Percentiles rank a stretch among this genome's conserved stretches.
Evolutionary conservation across 108 stramenopile genomes (phyloP).

Genomic region (Cyclostephanos tholiformis): DNA sequence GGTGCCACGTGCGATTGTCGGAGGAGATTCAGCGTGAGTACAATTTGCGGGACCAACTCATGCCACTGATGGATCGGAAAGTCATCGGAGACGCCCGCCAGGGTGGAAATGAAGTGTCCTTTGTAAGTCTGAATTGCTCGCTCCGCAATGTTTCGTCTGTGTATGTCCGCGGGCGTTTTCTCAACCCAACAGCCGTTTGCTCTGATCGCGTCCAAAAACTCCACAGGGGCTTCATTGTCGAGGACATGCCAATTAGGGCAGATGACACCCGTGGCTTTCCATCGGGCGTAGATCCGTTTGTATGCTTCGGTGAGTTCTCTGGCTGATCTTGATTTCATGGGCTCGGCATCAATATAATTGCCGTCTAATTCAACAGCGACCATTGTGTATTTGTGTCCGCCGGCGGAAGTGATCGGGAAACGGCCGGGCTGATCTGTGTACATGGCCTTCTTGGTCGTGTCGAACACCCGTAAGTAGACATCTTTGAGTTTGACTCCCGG

Average conservation of each 20-base stretch:
- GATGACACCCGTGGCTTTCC: neutral
- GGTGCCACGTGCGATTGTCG: conserved; percentile 41
- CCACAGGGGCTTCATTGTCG: neutral
- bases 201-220: neutral
- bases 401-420: conserved; percentile 5
- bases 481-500: no score
- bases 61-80: no score
- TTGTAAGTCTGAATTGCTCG: conserved; percentile 54
- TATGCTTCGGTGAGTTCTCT: conserved; percentile 6
- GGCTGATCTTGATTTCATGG: neutral
- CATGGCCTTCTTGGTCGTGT: neutral
- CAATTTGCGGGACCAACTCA: no score
- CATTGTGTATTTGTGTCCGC: conserved; percentile 20
- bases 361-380: neutral
- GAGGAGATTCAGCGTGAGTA: conserved; percentile 32
- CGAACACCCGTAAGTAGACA: no score
- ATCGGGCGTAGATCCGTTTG: neutral
- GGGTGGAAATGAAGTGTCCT: conserved; percentile 23
- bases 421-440: conserved; percentile 19
- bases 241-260: neutral
- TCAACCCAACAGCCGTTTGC: conserved; percentile 15
- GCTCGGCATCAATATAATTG: conserved; percentile 6
- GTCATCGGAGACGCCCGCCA: conserved; percentile 24
- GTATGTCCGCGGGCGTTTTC: conserved; percentile 37
- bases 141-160: conserved; percentile 55